Base-by-base conservation (phyloP, 1,139 yeast species). In the Yamadazyma dushanensis region DNA sequence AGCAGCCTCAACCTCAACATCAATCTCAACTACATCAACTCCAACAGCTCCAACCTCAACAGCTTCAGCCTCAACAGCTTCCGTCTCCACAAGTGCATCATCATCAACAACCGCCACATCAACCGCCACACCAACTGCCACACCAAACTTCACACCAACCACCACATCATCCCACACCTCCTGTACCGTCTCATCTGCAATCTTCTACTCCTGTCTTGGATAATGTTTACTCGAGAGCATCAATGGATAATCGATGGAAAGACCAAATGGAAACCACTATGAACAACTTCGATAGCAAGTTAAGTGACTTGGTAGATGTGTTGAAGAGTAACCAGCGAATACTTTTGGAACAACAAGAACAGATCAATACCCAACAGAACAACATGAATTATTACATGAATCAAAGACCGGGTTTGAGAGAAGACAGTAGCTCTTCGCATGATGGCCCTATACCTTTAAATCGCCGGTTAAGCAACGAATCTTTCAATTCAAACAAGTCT, bases 241-340 rank as follows among this genome's bases (percentile, higher is more conserved):
- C 24, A 4, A 11, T 16, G 6, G 40, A 34, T 5, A 27, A 4
- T 22, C 29, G 28, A n/a, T 73, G 80, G 80, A 65, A 64, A 42
- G 35, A 55, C 5, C 60, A 59, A 30, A 70, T 76, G 45, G 82
- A 76, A 39, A 54, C 51, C 32, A 63, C 73, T 32, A 61, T 78
- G 38, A 62, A 58, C 34, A 56, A 64, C 1, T 70, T 78, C 41
- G 81, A 75, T 35, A 57, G 55, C 27, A 73, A 76, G 35, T 53
- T 78, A 37, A 70, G 67, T 52, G 65, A 63, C 50, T 51, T 73
- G 36, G 68, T 69, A 3, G 70, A 63, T 25, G 59, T 66, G 3
- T 39, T 70, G 32, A 61, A 56, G 36, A 40, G 53, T 3, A 67
- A 66, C 41, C 74, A 68, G 32, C 47, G 52, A 29, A 45, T 55